Evolutionary conservation across 2,329 filamentous ascomycete species (phyloP), one percentile per base, ranked within the genome.

Genomic region (Talaromyces sp.): DNA sequence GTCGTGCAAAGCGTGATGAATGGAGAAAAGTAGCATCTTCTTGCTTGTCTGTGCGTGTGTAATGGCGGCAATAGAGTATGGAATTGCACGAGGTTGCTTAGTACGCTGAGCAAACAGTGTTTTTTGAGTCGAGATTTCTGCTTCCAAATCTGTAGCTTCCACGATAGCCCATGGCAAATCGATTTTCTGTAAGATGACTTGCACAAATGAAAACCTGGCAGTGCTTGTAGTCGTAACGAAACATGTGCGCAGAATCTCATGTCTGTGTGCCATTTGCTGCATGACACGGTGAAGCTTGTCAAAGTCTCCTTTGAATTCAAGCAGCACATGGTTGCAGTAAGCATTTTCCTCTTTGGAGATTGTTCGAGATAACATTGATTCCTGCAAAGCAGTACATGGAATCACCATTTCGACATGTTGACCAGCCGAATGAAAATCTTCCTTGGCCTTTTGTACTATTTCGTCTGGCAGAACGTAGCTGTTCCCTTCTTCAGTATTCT

Each of bases 1-100:
- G 73, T 97, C 92, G 67, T 96, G 96, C 0, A 96, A 77, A 1
- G 91, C 90, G 74, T 97, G 92, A 67, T 96, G 92, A 66, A 86
- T 85, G 24, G 78, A 78, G 54, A 87, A 75, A 2, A 81, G 66
- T 14, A 75, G 64, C 32, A 68, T 52, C 5, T 54, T 58, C 12
- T 61, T 60, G 14, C 64, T 59, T 0, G 53, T 54, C 11, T n/a
- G 14, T 9, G 41, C 56, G 1, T 63, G 48, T 29, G 65, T 63
- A 24, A 74, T 66, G 0, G 66, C 31, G 19, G 65, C 66, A 43
- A 73, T 57, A 6, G 65, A 68, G 56, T 72, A 73, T 3, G 72
- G 72, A 41, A 72, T 57, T 10, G 59, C 56, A 38, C 70, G 70
- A 10, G 62, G 67, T 8, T 69, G 65, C 7, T 64, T 56, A 1